Base-by-base conservation (phyloP, 441 rosid genomes). In the Erodium trifolium region DNA sequence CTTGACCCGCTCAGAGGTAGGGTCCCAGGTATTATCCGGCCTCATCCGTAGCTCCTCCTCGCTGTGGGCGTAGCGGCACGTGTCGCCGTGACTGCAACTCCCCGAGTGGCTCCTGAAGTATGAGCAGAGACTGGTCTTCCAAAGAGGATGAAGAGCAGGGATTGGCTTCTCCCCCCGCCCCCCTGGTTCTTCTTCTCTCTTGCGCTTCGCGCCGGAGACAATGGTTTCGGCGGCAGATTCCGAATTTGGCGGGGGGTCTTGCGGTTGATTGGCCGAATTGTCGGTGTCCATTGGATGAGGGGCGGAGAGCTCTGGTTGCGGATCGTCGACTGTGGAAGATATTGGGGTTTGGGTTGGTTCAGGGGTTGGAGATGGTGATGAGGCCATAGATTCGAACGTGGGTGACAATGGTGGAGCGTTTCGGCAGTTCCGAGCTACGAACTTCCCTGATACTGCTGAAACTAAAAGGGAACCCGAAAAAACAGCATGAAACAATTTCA, bases 21-120 rank as follows among this genome's bases (percentile, higher is more conserved):
- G 98, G 72, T 93, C 98, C 98, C 98, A 91, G 13, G 98, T 76
- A 67, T 78, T 80, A 62, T 93, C 91, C 5, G 93, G 95, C 19
- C 96, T 84, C 53, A 60, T 80, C 14, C 95, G 84, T n/a, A 93
- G 90, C 87, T 93, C 97, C 63, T 76, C 86, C 80, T 91, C 97
- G 10, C 95, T 87, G 70, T 93, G 98, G 1, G 97, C 98, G 70
- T 80, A 93, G 82, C 78, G 86, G 80, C 99, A 93, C 4, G 78
- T 63, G 76, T 57, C 71, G 3, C 97, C 96, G 70, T 93, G 96
- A 79, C 87, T 85, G 72, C 97, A 89, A 47, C 85, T 70, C 13
- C 80, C 83, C 3, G 77, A 79, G 64, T 84, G 43, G 6, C 91
- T 76, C 77, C 98, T 77, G 79, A 89, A 93, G 73, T 86, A 93